A percentile compares a stretch with the other conserved stretches of the same genome.
Evolutionary conservation across 2,329 filamentous ascomycete genomes (phyloP).

Genomic region (Cladophialophora carrionii): DNA sequence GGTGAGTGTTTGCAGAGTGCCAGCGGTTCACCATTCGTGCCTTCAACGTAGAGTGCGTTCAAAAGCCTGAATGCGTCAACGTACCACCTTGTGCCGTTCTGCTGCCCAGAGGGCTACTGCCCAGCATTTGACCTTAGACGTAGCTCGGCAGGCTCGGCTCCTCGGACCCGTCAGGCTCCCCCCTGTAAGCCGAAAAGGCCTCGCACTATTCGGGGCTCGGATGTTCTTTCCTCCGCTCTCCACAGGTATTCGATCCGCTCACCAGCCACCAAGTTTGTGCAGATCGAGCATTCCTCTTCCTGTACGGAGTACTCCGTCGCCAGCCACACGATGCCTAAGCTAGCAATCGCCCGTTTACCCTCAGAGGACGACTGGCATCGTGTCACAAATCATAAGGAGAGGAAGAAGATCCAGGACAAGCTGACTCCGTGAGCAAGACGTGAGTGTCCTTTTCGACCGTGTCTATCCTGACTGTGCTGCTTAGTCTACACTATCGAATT

Average conservation of each 20-base stretch:
- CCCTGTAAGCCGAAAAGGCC: no score
- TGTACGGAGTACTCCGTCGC: no score
- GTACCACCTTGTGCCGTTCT: not conserved
- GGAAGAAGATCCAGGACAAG: constrained; percentile 48
- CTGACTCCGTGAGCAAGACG: constrained; percentile 46
- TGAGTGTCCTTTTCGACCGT: constrained; percentile 29
- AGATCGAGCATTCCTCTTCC: not conserved
- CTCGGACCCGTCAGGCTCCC: no score
- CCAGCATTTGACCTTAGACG: not conserved
- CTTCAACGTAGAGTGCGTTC: not conserved
- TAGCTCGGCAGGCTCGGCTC: no score
- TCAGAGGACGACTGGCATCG: constrained; percentile 40
- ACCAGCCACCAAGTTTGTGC: not conserved
- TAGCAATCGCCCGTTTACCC: not conserved
- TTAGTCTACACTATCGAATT: not conserved
- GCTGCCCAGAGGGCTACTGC: not conserved
- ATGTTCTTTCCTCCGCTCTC: not conserved
- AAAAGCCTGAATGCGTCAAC: not conserved
- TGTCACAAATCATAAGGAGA: constrained; percentile 43
- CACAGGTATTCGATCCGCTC: no score
- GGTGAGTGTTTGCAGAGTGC: not conserved
- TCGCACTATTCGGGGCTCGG: not conserved
- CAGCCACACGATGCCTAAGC: not conserved
- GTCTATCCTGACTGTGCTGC: constrained; percentile 19
- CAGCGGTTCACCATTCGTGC: no score